Base-by-base conservation (phyloP, 768 basidiomycete genomes). In the Fomitopsis serialis region DNA sequence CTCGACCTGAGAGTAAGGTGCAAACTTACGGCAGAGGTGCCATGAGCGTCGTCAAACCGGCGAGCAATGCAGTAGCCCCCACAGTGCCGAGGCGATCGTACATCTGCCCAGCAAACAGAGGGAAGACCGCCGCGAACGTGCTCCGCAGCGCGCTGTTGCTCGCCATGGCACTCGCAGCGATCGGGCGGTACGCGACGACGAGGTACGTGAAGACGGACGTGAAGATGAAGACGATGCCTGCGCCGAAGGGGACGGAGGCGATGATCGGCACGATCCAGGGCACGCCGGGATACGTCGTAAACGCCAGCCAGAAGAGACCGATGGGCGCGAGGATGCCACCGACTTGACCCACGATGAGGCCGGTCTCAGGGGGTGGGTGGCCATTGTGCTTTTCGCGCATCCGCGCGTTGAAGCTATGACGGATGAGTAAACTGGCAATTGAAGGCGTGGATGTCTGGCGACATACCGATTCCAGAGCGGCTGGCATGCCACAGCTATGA, bases 11-110 rank as follows among this genome's bases (percentile, higher is more conserved):
- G 13, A 11, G n/a, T 10, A 19, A 44, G 15, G 19, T 27, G 40
- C 11, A 42, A 1, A 71, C 81, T 62, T 53, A 84, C 82, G 81
- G 81, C 37, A 82, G 61, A 0, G 87, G 87, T 1, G 78, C 76
- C 75, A 85, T 79, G 17, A 85, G 46, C 3, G 78, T 75, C 54
- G 78, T 75, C 12, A 89, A 62, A 1, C 87, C 85, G 0, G 81
- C 87, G 17, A 89, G 62, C 19, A 89, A 71, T 12, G 83, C 86
- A 0, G 82, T 85, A 1, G 85, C 87, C 0, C 87, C 88, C 0
- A 85, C 85, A 0, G 84, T 81, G 0, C 87, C 85, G 4, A 90
- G 63, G 3, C 67, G 59, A 10, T 65, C 54, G 56, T 78, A 84
- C 79, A 81, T 77, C 29, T 74, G 70, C 1, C 68, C 69, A 0